Percentiles rank a stretch among this genome's conserved stretches.
phyloP scores from a whole-genome alignment of 2,329 filamentous ascomycete species.

The Sphaerulina populicola region DNA sequence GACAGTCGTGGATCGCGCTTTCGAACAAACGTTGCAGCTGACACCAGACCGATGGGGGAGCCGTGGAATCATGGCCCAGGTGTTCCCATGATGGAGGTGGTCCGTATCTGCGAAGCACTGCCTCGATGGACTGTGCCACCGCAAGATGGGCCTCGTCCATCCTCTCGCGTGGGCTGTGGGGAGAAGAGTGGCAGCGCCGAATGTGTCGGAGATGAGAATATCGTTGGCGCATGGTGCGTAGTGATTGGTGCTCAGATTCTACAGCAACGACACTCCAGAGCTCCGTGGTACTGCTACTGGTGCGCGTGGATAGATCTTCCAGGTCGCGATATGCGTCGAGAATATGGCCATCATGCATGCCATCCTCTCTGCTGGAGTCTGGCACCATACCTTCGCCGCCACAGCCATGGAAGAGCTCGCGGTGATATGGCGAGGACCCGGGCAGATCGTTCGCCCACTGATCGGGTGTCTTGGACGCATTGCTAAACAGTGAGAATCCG shows the following conservation, averaged over 20 bases:
- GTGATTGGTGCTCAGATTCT: neutral
- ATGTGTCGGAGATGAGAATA: conserved; percentile 1
- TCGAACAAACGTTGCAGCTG: conserved; percentile 49
- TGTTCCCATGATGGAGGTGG: neutral
- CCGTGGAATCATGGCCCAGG: neutral
- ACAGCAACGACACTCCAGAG: conserved; percentile 14
- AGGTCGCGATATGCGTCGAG: conserved; percentile 17
- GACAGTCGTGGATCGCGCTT: conserved; percentile 66
- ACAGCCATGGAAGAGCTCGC: neutral
- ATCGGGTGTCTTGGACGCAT: conserved; percentile 8
- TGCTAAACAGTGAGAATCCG: conserved; percentile 44
- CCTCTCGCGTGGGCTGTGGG: neutral
- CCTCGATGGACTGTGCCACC: neutral
- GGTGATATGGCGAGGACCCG: neutral
- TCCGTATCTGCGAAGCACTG: conserved; percentile 4
- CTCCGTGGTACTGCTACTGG: conserved; percentile 4
- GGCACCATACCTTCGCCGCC: neutral
- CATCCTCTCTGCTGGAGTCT: neutral
- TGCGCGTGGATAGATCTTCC: conserved; percentile 14
- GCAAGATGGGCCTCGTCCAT: neutral
- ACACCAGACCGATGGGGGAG: neutral
- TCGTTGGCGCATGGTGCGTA: conserved; percentile 10
- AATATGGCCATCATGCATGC: conserved; percentile 1
- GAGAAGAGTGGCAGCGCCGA: neutral
- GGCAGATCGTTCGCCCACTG: neutral